Evolutionary conservation across 139 green algal genomes (phyloP).

Genomic region (Nannochloris sp.): DNA sequence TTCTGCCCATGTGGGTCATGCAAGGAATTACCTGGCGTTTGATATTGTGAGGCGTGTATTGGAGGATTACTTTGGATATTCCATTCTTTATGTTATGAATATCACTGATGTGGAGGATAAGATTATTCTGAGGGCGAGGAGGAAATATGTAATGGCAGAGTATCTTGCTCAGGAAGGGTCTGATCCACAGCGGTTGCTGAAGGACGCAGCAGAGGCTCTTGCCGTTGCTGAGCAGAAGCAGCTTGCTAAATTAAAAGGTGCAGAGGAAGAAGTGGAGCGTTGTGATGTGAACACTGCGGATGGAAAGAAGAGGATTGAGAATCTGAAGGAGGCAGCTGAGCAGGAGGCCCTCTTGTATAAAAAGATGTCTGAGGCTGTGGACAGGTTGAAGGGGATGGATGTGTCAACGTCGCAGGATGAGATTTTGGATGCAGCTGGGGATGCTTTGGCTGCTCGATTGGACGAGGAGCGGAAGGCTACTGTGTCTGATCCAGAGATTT

Average conservation of each 20-base stretch:
- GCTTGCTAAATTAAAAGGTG: slow-evolving; percentile 29
- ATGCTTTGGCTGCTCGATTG: slow-evolving; percentile 70
- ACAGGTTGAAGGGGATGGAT: slow-evolving; percentile 21
- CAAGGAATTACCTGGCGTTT: slow-evolving; percentile 95
- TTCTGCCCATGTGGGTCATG: slow-evolving; percentile 86
- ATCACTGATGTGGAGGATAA: slow-evolving; percentile 95
- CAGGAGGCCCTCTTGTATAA: slow-evolving; percentile 19
- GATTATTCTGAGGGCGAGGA: slow-evolving; percentile 87
- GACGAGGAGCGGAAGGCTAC: slow-evolving; percentile 52
- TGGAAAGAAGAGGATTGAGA: slow-evolving; percentile 10
- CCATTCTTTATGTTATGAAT: slow-evolving; percentile 92
- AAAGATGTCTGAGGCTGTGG: slow-evolving; percentile 15
- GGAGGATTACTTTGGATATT: slow-evolving; percentile 95
- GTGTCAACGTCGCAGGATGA: not conserved
- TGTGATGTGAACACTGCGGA: not conserved
- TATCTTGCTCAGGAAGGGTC: slow-evolving; percentile 38
- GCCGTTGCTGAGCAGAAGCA: slow-evolving; percentile 36
- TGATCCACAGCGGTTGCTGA: slow-evolving; percentile 3
- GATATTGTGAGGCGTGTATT: slow-evolving; percentile 93
- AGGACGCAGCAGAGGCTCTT: slow-evolving; percentile 14
- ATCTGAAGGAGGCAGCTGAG: slow-evolving; percentile 13
- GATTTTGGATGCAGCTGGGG: slow-evolving; percentile 47
- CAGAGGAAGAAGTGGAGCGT: slow-evolving; percentile 4
- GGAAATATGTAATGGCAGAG: slow-evolving; percentile 73
- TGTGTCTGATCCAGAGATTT: slow-evolving; percentile 78